These are phyloP conservation scores for Primulina tabacum DNA, from an alignment of 257 asterid genomes.

Conservation along the genomic window DNA sequence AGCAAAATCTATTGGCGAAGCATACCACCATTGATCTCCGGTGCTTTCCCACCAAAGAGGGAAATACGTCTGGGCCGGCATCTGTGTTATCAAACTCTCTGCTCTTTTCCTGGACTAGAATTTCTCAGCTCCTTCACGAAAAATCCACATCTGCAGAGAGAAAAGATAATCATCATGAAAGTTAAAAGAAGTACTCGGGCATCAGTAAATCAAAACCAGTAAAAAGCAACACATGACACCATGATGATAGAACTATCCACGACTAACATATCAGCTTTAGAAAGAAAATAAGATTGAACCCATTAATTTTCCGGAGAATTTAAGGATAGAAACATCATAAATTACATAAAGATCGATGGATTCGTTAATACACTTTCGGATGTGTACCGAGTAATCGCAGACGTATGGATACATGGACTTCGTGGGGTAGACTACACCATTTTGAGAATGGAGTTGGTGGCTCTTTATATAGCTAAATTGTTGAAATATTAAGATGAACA, in stretches of 20 bases:
- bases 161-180: neutral
- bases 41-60: conserved; percentile 66
- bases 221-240: neutral
- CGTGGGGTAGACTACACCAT: neutral
- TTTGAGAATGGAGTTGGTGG: neutral
- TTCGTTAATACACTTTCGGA: too few species aligned
- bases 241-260: neutral
- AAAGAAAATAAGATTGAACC: too few species aligned
- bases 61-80: conserved; percentile 34
- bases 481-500: too few species aligned
- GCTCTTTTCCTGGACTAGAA: neutral
- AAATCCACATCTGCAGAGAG: neutral
- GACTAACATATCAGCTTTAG: too few species aligned
- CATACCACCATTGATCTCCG: conserved; percentile 75
- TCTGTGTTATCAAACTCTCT: neutral
- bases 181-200: neutral
- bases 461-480: neutral
- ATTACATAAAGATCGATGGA: neutral
- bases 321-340: neutral
- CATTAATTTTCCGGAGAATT: neutral
- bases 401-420: neutral
- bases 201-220: neutral
- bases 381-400: neutral
- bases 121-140: neutral
- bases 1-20: conserved; percentile 62